Evolutionary conservation across 805 yeast genomes (phyloP), one percentile per base, ranked within the genome.

Genomic region (Saccharomyces eubayanus): DNA sequence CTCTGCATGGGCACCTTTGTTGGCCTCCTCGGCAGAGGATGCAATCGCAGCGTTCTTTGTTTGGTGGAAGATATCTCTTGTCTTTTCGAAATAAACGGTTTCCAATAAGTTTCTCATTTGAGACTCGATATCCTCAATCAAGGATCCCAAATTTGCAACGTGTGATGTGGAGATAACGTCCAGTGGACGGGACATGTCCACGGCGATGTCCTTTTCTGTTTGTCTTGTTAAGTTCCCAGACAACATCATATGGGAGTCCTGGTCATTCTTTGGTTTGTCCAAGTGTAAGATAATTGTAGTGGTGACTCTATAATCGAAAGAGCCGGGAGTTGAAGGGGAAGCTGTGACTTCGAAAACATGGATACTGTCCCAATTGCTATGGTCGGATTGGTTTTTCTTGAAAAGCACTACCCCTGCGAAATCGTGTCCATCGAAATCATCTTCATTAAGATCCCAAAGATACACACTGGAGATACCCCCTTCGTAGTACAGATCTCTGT

Each of bases 51-150:
- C 50, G 12, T 74, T 78, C 66, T 89, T 78, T 43, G 84, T 72
- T 59, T 85, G 90, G 28, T 87, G 84, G 48, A 91, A 76, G 50
- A 94, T 85, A 65, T 92, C 97, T 64, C 88, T 83, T 20, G 96
- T 88, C 74, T 92, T 92, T 62, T 96, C 97, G 66, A 92, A 92
- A 69, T 92, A 92, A 28, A 92, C 97, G 58, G 89, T 96, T 69
- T 92, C 96, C 58, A 92, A 76, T 74, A 87, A 75, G 62, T 87
- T 88, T 70, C 99, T 81, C 73, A 92, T 75, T 67, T 86, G 89
- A 56, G 85, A 83, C 72, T 92, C 99, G 46, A 88, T 78, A 57
- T 89, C 96, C 71, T 92, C 99, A 12, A 94, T 80, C 57, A 90
- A 69, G 2, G 86, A 75, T 30, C 99, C 99, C 56, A 92, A 72